Base-by-base conservation (phyloP, 1,284 basidiomycete species). In the Apiotrichum akiyoshidainum region DNA sequence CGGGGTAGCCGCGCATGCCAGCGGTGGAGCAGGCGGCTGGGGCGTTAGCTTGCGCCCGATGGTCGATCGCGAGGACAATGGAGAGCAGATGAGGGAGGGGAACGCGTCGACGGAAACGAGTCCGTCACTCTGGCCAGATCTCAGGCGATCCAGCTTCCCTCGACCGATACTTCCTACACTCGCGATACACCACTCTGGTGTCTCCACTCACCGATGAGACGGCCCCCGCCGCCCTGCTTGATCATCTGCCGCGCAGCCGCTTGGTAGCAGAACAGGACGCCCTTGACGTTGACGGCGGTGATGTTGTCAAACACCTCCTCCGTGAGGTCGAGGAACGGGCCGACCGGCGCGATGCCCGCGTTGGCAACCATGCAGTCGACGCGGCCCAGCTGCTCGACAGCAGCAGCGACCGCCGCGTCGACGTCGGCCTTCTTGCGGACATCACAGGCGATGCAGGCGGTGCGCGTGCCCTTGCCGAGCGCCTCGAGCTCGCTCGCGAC, bases 181-280 rank as follows among this genome's bases (percentile, higher is more conserved):
- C n/a, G n/a, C n/a, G n/a, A n/a, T n/a, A n/a, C n/a, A n/a, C n/a
- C n/a, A n/a, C 26, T 31, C 26, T 31, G 4, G 26, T 3, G 26
- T 31, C 26, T 4, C 26, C 46, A 78, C n/a, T 79, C 80, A 55
- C 79, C 80, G 42, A 81, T 68, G 40, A 81, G 75, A 51, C 79
- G 69, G 1, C 81, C 79, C 5, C 80, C 77, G 10, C 61, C 68
- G 33, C 77, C 80, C 61, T 82, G 79, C 60, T 71, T 71, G 42
- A 82, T 75, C 80, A 81, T 82, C 59, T 79, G 78, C 60, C 67
- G 63, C 35, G 80, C 81, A 0, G 79, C 78, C 1, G 73, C 73
- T 63, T 78, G 76, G 65, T 80, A 80, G 62, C 73, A 79, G 26
- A 78, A 63, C 21, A 79, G 61, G 2, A 72, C 67, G 11, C 79